Evolutionary conservation across 2,329 filamentous ascomycete species (phyloP), one percentile per base, ranked within the genome.

Genomic region (Diaporthe aspalathi): DNA sequence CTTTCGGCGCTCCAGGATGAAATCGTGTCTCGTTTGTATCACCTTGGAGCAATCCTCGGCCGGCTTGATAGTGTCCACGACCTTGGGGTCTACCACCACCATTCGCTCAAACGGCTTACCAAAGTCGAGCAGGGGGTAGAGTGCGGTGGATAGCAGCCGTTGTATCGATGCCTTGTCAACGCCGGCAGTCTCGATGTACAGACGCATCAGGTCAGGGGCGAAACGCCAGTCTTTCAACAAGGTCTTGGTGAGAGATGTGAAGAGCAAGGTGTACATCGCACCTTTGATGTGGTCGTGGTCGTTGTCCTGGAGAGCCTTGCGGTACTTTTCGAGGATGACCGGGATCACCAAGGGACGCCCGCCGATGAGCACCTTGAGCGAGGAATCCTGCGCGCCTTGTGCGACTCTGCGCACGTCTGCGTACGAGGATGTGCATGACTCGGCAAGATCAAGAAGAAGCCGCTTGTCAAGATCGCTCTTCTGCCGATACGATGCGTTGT

Each of bases 91-190:
- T 20, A 97, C 84, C 49, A 98, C 89, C 45, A 97, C 92, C 89
- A 96, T 93, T 53, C 93, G 88, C 79, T 98, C 95, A 76, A 95
- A 89, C 0, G 94, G 89, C 76, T 95, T 95, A 27, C 95, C 95
- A 82, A 97, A 98, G 65, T 98, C 95, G 78, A 97, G 91, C 50
- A 99, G 87, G 20, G 94, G 91, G 78, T 95, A 97, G 1, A 97
- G 87, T 0, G 93, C 94, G 45, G 91, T 92, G 0, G 91, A 89
- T 17, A 94, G 94, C 20, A 99, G 88, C 76, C 93, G 94, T 80
- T 99, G 96, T 50, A 99, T 95, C 0, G 95, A 98, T 5, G 94
- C 91, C 80, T 97, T 97, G 81, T 99, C 96, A 20, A 97, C 94
- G 45, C 91, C 91, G 22, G 93, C 95, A 3, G 96, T 94, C 76